Evolutionary conservation across 2,329 filamentous ascomycete genomes (phyloP).

Genomic region (Aspergillus sergii): DNA sequence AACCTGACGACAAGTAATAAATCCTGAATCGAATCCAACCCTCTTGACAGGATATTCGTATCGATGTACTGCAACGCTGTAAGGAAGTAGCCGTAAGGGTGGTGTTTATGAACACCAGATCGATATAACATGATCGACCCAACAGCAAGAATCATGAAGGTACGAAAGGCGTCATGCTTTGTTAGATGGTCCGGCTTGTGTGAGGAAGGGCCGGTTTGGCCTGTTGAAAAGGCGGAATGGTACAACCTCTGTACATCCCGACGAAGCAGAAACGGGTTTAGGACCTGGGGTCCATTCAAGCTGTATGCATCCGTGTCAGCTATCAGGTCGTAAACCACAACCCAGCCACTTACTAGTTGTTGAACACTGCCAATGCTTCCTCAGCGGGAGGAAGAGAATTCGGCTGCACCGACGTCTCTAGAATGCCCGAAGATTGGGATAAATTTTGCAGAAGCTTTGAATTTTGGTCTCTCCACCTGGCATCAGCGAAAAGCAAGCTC

Average conservation of each 20-base stretch:
- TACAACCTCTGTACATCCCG: neutral
- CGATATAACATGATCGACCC: neutral
- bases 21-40: neutral
- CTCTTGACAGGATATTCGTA: neutral
- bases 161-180: neutral
- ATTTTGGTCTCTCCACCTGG: neutral
- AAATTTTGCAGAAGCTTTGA: neutral
- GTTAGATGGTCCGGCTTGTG: neutral
- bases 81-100: neutral
- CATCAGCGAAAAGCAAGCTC: neutral
- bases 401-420: neutral
- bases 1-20: neutral
- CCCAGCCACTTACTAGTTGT: neutral
- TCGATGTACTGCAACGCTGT: neutral
- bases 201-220: neutral
- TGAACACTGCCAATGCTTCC: neutral
- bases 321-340: neutral
- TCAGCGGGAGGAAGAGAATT: neutral
- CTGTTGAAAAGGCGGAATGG: neutral
- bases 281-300: neutral
- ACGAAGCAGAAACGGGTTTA: neutral
- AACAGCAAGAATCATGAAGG: neutral
- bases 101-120: neutral
- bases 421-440: neutral
- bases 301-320: neutral